These are phyloP conservation scores for Botrytis squamosa DNA, from an alignment of 2,329 filamentous ascomycete genomes.

Conservation along the genomic window DNA sequence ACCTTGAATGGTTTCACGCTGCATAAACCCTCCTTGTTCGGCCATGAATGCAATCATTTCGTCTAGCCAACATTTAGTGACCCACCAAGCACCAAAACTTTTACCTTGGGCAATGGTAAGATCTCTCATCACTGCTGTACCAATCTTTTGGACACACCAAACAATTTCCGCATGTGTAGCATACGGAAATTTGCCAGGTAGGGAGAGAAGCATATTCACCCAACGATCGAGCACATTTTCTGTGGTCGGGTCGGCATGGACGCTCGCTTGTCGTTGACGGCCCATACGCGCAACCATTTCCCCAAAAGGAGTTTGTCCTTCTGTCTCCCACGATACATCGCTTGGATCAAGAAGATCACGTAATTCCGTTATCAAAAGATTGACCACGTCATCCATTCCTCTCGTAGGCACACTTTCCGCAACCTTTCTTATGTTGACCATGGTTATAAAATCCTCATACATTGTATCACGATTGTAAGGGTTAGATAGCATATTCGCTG, in stretches of 20 bases:
- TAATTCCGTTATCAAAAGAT: conserved; percentile 63
- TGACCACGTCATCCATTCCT: conserved; percentile 66
- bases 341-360: conserved; percentile 68
- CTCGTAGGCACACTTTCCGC: conserved; percentile 61
- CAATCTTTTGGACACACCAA: conserved; percentile 72
- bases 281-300: conserved; percentile 52
- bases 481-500: conserved; percentile 87
- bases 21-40: conserved; percentile 86
- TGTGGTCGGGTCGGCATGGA: conserved; percentile 45
- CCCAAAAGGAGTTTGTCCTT: conserved; percentile 60
- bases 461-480: conserved; percentile 89
- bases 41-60: conserved; percentile 91
- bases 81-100: conserved; percentile 90
- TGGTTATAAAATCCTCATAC: conserved; percentile 85
- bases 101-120: conserved; percentile 75
- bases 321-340: conserved; percentile 60
- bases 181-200: conserved; percentile 71
- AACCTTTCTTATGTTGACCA: conserved; percentile 61
- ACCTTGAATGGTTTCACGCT: conserved; percentile 48
- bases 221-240: conserved; percentile 76
- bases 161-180: conserved; percentile 71
- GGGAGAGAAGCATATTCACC: conserved; percentile 67
- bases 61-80: conserved; percentile 92
- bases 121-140: conserved; percentile 76
- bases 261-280: conserved; percentile 43